Conservation (phyloP, 225 moss, liverwort and hornwort species). For the Physcomitrellopsis africana region DNA sequence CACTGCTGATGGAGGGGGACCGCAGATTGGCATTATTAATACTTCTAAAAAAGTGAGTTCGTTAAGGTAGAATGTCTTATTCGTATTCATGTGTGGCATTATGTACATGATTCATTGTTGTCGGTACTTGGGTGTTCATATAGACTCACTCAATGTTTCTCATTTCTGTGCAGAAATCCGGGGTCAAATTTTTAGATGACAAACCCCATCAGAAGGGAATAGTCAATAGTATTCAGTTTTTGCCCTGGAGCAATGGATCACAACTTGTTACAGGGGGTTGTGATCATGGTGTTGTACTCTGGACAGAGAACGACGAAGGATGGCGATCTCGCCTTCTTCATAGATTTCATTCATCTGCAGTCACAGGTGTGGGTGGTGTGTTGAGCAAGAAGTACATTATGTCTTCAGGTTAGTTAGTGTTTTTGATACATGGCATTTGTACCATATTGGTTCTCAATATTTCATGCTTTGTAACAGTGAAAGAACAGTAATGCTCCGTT, state of each 20-base stretch:
- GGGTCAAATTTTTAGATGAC: conserved; percentile 58
- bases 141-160: conserved; percentile 24
- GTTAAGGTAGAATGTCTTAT: conserved; percentile 3
- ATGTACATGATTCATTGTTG: background rate
- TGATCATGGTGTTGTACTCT: conserved; percentile 88
- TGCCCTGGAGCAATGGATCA: conserved; percentile 89
- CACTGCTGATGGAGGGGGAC: conserved; percentile 59
- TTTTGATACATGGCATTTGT: background rate
- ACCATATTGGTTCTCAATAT: background rate
- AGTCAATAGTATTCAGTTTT: conserved; percentile 77
- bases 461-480: background rate
- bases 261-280: conserved; percentile 92
- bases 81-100: background rate
- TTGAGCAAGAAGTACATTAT: conserved; percentile 74
- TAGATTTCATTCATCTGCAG: conserved; percentile 81
- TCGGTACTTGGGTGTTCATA: conserved; percentile 11
- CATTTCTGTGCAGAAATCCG: conserved; percentile 67
- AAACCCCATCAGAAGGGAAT: conserved; percentile 95
- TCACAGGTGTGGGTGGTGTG: conserved; percentile 85
- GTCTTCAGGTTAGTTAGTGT: conserved; percentile 64
- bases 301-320: conserved; percentile 69
- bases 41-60: conserved; percentile 48
- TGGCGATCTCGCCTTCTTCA: conserved; percentile 89
- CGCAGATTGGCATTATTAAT: conserved; percentile 55
- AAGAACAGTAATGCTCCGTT: background rate